These are phyloP conservation scores for Eimeria tenella DNA, from an alignment of 169 alveolate species.

Conservation along the genomic window DNA sequence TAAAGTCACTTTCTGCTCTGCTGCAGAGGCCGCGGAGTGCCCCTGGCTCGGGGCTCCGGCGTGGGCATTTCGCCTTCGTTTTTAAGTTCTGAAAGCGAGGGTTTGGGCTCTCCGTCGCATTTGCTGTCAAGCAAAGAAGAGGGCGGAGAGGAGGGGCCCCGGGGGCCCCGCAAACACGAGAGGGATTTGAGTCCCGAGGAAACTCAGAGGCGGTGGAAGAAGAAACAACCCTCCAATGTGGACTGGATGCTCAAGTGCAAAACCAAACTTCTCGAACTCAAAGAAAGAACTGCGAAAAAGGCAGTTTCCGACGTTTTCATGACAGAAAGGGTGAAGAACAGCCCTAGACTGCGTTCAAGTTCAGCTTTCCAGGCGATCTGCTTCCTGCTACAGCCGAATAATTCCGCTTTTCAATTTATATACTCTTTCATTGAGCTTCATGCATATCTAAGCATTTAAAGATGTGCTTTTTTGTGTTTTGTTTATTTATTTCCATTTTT, in stretches of 20 bases:
- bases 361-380: no score
- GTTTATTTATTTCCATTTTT: no score
- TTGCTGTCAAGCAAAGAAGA: background rate
- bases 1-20: background rate
- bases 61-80: conserved; percentile 9
- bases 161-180: conserved; percentile 38
- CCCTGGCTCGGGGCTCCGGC: conserved; percentile 36
- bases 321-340: conserved; percentile 40
- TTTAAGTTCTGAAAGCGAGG: background rate
- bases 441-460: no score
- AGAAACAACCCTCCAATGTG: conserved; percentile 58
- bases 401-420: no score
- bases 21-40: conserved; percentile 39
- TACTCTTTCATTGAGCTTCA: no score
- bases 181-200: conserved; percentile 41
- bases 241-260: conserved; percentile 77
- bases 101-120: background rate
- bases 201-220: conserved; percentile 48
- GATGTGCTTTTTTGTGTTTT: no score
- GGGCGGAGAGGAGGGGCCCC: conserved; percentile 14
- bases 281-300: conserved; percentile 68
- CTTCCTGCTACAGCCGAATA: no score
- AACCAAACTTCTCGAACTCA: conserved; percentile 70
- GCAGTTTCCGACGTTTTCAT: conserved; percentile 75
- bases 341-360: no score